These are phyloP conservation scores for Ogataea hybrid DNA, from an alignment of 1,139 yeast genomes.

Conservation along the genomic window DNA sequence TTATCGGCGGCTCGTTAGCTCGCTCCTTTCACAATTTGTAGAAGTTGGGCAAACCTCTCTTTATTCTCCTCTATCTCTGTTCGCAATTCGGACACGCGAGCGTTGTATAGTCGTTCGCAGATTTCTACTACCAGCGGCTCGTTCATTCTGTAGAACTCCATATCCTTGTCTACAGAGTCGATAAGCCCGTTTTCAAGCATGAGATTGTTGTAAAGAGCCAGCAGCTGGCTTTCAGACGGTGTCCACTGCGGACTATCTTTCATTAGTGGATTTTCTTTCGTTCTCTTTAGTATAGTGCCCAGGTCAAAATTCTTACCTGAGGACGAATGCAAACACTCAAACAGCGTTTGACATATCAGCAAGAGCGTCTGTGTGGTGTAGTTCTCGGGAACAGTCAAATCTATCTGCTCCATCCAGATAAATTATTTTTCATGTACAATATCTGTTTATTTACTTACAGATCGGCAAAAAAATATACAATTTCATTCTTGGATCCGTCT, in stretches of 20 bases:
- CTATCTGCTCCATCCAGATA: constrained; percentile 13
- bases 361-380: constrained; percentile 30
- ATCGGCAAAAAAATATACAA: constrained; percentile 6
- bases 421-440: background rate
- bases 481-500: constrained; percentile 1
- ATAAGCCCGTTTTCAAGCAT: constrained; percentile 16
- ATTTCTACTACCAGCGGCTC: constrained; percentile 20
- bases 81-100: constrained; percentile 25
- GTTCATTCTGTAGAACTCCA: constrained; percentile 14
- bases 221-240: constrained; percentile 17
- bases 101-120: constrained; percentile 24
- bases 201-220: constrained; percentile 19
- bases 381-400: constrained; percentile 18
- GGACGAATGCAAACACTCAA: constrained; percentile 20
- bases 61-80: constrained; percentile 15
- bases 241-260: constrained; percentile 9
- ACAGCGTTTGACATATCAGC: constrained; percentile 29
- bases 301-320: constrained; percentile 15
- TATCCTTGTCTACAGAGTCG: constrained; percentile 7
- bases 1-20: too few relatives aligned
- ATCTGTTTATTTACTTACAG: constrained; percentile 4
- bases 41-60: constrained; percentile 14
- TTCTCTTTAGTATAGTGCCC: constrained; percentile 13
- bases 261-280: constrained; percentile 27
- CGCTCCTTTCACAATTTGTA: constrained; percentile 1